Evolutionary conservation across 1,284 basidiomycete species (phyloP), one percentile per base, ranked within the genome.

Genomic region (Pascua guehoae): DNA sequence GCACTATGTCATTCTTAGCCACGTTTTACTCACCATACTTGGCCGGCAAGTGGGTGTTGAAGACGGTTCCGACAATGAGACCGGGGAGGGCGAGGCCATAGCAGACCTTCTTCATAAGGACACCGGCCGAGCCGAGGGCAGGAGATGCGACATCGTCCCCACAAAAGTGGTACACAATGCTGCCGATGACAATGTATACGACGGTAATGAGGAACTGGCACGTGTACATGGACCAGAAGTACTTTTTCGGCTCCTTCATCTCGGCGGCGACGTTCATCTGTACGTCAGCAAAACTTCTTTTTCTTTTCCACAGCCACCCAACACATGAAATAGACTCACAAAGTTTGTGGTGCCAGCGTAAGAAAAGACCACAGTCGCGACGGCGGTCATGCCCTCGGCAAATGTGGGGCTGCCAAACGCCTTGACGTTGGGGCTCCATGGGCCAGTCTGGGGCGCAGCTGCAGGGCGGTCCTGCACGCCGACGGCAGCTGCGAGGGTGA

Each of bases 1-100:
- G 56, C 18, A 12, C 17, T 40, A 37, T 18, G 59, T 57, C 46
- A 62, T 49, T 49, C 4, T 39, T 7, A 7, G 10, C 5, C 47
- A 51, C 7, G 8, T 8, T 8, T 44, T 11, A 46, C n/a, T 40
- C 16, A 49, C 51, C 37, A 40, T 32, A 55, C 17, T 48, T 49
- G 41, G 53, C 53, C 9, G 47, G 40, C 8, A 56, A 48, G 64
- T 71, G 54, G 57, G 47, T 62, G 51, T 54, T 53, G 58, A 57
- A 62, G 61, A 45, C 62, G 44, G 53, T 50, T 40, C 54, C 60
- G 32, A 72, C 64, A 36, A 59, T 49, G 49, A 65, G 59, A 18
- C 72, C 75, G 10, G 74, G 75, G 15, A 78, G 53, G 14, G 76
- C 75, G 42, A 79, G 57, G 12, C 74, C 77, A 61, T 78, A 79